Base-by-base conservation (phyloP, 2,329 filamentous ascomycete genomes). In the Talaromyces sp. region DNA sequence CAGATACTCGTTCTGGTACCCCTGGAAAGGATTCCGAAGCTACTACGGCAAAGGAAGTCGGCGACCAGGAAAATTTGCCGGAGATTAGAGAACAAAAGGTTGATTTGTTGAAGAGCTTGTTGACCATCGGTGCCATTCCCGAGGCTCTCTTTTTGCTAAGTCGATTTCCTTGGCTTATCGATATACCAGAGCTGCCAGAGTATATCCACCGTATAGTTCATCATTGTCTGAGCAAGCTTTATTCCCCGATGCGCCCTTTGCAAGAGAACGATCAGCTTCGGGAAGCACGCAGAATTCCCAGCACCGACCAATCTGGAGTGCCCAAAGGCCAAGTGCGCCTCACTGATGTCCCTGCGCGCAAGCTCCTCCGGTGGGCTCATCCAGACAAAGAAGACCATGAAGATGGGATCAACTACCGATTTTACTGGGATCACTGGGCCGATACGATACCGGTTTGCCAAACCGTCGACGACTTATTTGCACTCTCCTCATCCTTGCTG, bases 381-480 rank as follows among this genome's bases (percentile, higher is more conserved):
- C 85, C 91, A 5, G 92, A 96, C 67, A 87, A 85, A 65, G 83
- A 83, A 64, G 90, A 94, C 68, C 86, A 85, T 27, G 87, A 87
- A 58, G 90, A 92, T 66, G 87, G 88, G 21, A 85, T 80, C 12
- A 82, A 89, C 57, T 97, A 97, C 72, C 86, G 89, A 35, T 97
- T 95, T 72, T 99, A 99, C 74, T 97, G 94, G 87, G 92, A 96
- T 61, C 94, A 97, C 67, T 99, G 94, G 94, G 83, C 87, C 2
- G 93, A 97, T 74, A 96, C 94, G 64, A 83, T 99, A 52, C 95
- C 94, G 0, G 79, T 96, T 21, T 99, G 94, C 70, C 92, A 96
- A 72, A 89, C 82, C 1, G 86, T 96, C 6, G 91, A 97, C 63
- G 94, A 99, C 70, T 83, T 99, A 14, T 94, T 97, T 73, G 87